Evolutionary conservation across 169 alveolate genomes (phyloP), one percentile per base, ranked within the genome.

Genomic region (Eimeria acervulina): DNA sequence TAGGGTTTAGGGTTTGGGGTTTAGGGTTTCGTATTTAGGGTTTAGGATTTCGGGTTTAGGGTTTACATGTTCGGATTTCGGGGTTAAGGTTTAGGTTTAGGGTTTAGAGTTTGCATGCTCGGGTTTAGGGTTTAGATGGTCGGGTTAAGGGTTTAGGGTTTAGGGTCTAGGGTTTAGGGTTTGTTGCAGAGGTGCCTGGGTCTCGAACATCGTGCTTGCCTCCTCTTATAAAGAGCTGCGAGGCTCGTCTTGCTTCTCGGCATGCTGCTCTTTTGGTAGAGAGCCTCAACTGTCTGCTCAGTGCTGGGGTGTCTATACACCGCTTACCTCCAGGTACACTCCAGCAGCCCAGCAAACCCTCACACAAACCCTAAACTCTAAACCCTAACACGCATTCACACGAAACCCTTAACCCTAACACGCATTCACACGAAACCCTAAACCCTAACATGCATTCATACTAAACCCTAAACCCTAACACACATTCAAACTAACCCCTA

Each of bases 161-260:
- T 72, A 72, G 84, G 84, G 84, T 72, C 28, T 72, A 76, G 55
- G 87, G 87, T 76, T 15, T 76, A 76, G 87, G 87, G 52, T 6
- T 81, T 51, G 44, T 72, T 81, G n/a, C 90, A 81, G 90, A 81
- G 72, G 90, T 81, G 47, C 90, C 90, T n/a, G 90, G 90, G 47
- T 81, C 90, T 19, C 66, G 90, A 31, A 81, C 90, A 0, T 81
- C 90, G 6, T 81, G 61, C 12, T 72, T 81, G n/a, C 90, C 90
- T n/a, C 90, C 90, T 2, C 15, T 81, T 17, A 51, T 81, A 26
- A 42, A 51, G 26, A 44, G 47, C 66, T 81, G 90, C 26, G 90
- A 81, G 26, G 70, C 72, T 13, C 31, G 90, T 12, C 44, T 81
- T 6, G 90, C 90, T 26, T n/a, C 90, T 8, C 66, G 90, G 0